Base-by-base conservation (phyloP, 208 protist species). In the Trypanosoma avium region DNA sequence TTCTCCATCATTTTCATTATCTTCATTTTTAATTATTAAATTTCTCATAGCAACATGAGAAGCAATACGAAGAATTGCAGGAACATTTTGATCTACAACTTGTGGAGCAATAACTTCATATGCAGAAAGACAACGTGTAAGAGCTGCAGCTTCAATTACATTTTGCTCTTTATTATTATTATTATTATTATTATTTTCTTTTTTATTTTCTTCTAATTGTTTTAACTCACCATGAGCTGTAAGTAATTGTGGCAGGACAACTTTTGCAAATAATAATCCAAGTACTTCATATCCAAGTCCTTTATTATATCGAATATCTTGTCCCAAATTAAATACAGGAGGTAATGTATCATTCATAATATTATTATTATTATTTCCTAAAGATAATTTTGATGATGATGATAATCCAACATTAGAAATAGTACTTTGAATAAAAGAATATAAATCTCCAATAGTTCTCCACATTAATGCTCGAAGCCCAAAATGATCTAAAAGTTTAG, bases 71-170 rank as follows among this genome's bases (percentile, higher is more conserved):
- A 96, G 60, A 53, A 96, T 92, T 15, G 67, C 73, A 36, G 72
- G n/a, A 12, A 96, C 64, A 48, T 92, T 86, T 52, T 81, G 70
- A 58, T 96, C 84, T 56, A 96, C 75, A 43, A 96, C 86, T 63
- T 96, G 90, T 54, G 90, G 90, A 17, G 90, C 90, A n/a, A 96
- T 79, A 2, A 70, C 61, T 49, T 96, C 90, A 69, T 96, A 96
- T 13, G 87, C 78, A 10, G 85, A 67, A 13, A 96, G 61, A 38
- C 90, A 96, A 48, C 48, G 66, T 4, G 90, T 81, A 12, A 95
- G 68, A 15, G 82, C 75, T 21, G 55, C 50, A n/a, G n/a, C n/a
- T n/a, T n/a, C n/a, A n/a, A n/a, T n/a, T n/a, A n/a, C n/a, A n/a
- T n/a, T n/a, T n/a, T n/a, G n/a, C n/a, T n/a, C n/a, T n/a, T n/a